Conservation (phyloP, 345 rosid species). For the Linum lewisii region DNA sequence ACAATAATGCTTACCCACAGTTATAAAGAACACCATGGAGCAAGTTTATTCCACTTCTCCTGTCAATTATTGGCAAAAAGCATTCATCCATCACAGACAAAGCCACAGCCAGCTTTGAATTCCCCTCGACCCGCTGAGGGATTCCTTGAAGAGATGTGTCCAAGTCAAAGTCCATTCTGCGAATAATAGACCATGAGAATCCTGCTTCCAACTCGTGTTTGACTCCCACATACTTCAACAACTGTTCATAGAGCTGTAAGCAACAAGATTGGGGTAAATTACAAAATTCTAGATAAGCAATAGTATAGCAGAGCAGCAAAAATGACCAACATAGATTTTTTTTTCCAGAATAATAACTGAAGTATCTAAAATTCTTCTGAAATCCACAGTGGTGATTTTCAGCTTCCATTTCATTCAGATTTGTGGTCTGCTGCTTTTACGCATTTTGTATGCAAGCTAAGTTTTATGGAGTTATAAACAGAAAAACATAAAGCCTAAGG, state of each 20-base stretch:
- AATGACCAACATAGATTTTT: neutral
- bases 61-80: constrained; percentile 26
- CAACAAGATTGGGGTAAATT: neutral
- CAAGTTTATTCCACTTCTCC: constrained; percentile 26
- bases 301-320: neutral
- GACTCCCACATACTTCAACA: constrained; percentile 26
- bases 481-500: neutral
- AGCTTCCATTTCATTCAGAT: too few species aligned
- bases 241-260: constrained; percentile 21
- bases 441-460: too few species aligned
- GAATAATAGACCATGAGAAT: constrained; percentile 25
- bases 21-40: constrained; percentile 18
- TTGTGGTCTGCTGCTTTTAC: too few species aligned
- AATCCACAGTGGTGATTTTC: too few species aligned
- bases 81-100: constrained; percentile 30
- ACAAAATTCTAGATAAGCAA: neutral
- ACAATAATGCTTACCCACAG: constrained; percentile 15
- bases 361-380: too few species aligned
- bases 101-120: constrained; percentile 26
- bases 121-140: constrained; percentile 25
- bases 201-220: constrained; percentile 27
- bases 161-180: constrained; percentile 13
- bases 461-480: too few species aligned
- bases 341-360: too few species aligned
- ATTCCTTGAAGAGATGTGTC: constrained; percentile 14